Evolutionary conservation across 202 grass and related monocot genomes (phyloP).

Genomic region (Brachypodium distachyon): DNA sequence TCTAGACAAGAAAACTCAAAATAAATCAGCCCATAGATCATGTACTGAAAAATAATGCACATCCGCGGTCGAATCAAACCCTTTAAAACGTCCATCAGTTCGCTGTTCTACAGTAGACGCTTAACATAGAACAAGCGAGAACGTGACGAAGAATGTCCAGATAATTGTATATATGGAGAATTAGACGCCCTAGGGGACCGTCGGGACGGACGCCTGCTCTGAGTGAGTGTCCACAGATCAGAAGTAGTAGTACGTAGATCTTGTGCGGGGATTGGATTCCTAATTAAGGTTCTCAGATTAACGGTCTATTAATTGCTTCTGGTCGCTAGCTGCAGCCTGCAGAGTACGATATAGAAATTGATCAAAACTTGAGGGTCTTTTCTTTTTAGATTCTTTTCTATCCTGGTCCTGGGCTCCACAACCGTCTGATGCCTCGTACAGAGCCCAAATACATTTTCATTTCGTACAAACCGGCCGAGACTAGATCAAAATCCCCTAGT

Average conservation of each 20-base stretch:
- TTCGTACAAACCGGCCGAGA: too few relatives aligned
- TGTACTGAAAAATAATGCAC: background rate
- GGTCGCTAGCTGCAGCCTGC: background rate
- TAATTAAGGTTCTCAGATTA: background rate
- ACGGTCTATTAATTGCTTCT: background rate
- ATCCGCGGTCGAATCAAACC: background rate
- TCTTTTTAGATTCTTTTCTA: too few relatives aligned
- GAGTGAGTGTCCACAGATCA: background rate
- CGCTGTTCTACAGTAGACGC: background rate
- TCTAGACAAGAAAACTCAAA: background rate
- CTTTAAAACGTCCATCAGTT: background rate
- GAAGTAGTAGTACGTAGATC: background rate
- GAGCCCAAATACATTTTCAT: too few relatives aligned
- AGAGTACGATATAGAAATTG: background rate
- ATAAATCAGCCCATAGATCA: background rate
- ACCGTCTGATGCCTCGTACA: too few relatives aligned
- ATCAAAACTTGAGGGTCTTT: background rate
- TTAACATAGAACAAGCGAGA: background rate
- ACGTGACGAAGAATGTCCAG: background rate
- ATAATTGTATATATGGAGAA: background rate
- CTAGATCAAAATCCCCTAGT: too few relatives aligned
- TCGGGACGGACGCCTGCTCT: background rate
- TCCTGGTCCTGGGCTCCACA: too few relatives aligned
- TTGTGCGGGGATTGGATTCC: background rate
- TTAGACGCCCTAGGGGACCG: background rate